Base-by-base conservation (phyloP, 371 early-diverging fungal genomes). In the Nematocida sp. region DNA sequence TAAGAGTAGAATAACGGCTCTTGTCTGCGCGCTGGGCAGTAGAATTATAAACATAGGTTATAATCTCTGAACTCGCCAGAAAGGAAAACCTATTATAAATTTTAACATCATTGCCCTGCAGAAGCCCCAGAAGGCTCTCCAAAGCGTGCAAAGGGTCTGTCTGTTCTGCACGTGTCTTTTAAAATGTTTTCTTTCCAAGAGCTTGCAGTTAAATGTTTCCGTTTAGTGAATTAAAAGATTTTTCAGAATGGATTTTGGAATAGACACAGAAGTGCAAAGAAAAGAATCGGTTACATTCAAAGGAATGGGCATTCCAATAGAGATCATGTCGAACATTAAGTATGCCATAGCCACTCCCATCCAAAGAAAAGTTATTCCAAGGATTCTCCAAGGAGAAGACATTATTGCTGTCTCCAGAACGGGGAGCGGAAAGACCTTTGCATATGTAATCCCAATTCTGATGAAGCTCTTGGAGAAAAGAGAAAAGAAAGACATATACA, bases 381-480 rank as follows among this genome's bases (percentile, higher is more conserved):
- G 91, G n/a, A 91, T 93, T 21, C 83, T 96, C 7, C 83, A 89
- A n/a, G 93, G 94, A 25, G 91, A 91, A 67, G 95, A 95, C 80
- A 87, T 96, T 52, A 86, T 96, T 55, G 94, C 92, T n/a, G 86
- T 91, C 64, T 95, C 96, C n/a, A 85, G 92, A 38, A 99, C 99
- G 0, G 99, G 99, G 46, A 91, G 91, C 67, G 99, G 99, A 65
- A 99, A 99, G 83, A 96, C 97, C 15, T 90, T 91, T 13, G 92
- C 96, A 0, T 99, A 94, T 85, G 86, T 90, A 54, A 80, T 96
- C 43, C 96, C 97, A 0, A 86, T 94, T 13, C 79, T 96, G 41
- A 92, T 95, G 82, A 89, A 86, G 77, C 92, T 95, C 40, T 85
- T 87, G 31, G 86, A 88, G 32, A 80, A 89, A 83, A 85, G 85